These are phyloP conservation scores for Lodderomyces theae DNA, from an alignment of 1,139 yeast species.

Conservation along the genomic window DNA sequence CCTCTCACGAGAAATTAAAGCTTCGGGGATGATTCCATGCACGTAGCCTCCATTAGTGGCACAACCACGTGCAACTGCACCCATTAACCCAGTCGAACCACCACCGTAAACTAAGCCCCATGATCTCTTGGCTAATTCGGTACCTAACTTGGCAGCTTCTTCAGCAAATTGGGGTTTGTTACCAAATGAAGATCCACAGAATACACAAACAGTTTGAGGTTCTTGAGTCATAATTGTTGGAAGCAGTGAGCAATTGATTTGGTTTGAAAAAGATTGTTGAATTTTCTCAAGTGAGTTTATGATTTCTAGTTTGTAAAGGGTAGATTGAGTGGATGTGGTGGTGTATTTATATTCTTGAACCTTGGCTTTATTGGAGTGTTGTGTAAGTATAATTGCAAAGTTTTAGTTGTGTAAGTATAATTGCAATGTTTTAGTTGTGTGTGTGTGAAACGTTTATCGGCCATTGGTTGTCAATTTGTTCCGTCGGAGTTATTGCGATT, in stretches of 20 bases:
- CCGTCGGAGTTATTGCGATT: too few relatives aligned
- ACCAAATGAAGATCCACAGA: conserved; percentile 85
- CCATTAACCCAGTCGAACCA: conserved; percentile 87
- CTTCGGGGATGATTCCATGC: conserved; percentile 84
- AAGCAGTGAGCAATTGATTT: neutral
- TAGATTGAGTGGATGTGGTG: too few relatives aligned
- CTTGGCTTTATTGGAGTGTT: too few relatives aligned
- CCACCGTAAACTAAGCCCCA: conserved; percentile 92
- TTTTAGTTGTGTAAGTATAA: too few relatives aligned
- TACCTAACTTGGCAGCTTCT: conserved; percentile 60
- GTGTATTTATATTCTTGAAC: too few relatives aligned
- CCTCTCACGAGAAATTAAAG: conserved; percentile 74
- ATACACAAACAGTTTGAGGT: conserved; percentile 55
- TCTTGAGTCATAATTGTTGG: conserved; percentile 7
- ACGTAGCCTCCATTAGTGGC: conserved; percentile 74
- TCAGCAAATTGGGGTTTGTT: conserved; percentile 47
- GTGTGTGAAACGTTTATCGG: too few relatives aligned
- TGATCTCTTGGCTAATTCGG: conserved; percentile 50
- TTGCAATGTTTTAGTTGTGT: too few relatives aligned
- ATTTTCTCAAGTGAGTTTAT: too few relatives aligned
- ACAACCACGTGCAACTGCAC: conserved; percentile 73
- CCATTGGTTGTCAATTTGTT: too few relatives aligned
- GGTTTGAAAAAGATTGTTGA: too few relatives aligned
- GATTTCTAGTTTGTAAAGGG: too few relatives aligned
- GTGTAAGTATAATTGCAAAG: too few relatives aligned